Evolutionary conservation across 257 asterid genomes (phyloP), one percentile per base, ranked within the genome.

Genomic region (Scutellaria minor): DNA sequence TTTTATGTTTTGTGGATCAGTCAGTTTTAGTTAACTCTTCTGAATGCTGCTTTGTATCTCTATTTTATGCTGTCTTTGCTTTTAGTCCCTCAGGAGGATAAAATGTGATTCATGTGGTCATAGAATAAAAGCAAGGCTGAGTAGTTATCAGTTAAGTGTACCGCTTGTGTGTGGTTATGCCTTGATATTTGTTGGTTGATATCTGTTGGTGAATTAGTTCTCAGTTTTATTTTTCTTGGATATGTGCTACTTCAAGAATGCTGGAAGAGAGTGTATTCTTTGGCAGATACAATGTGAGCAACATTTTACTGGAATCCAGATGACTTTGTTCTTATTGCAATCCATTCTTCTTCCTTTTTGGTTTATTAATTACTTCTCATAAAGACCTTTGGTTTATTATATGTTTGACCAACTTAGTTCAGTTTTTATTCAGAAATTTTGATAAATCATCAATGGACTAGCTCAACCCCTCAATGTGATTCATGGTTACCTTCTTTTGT

Each of bases 401-500:
- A 27, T 27, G 18, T 27, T 10, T 27, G 9, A 62, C 68, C 37
- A 6, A 41, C 42, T n/a, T 15, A 8, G 15, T 62, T 65, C 14
- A 47, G 27, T 6, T 22, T 13, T 1, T 39, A 7, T 22, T 22
- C 3, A 46, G 56, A 47, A 65, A 48, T 2, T 24, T 10, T 13
- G 41, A 37, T 39, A 48, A 13, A 9, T 18, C 39, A 37, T 40
- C 12, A 52, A 9, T 22, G 20, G 51, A 68, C 3, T 6, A 24
- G 20, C 5, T 20, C 14, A 42, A 69, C 37, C 18, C 46, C 53
- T 15, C 35, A 27, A n/a, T 47, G 50, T 31, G 14, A 55, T 10
- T 24, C 70, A 67, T 55, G 48, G 57, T 60, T 50, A 18, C 48
- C 18, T 11, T 42, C 70, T 13, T 58, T 53, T 50, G 45, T 77